A percentile compares a stretch with the other conserved stretches of the same genome.
phyloP scores from a whole-genome alignment of 2,329 filamentous ascomycete species.

The Fusarium sublunatum region DNA sequence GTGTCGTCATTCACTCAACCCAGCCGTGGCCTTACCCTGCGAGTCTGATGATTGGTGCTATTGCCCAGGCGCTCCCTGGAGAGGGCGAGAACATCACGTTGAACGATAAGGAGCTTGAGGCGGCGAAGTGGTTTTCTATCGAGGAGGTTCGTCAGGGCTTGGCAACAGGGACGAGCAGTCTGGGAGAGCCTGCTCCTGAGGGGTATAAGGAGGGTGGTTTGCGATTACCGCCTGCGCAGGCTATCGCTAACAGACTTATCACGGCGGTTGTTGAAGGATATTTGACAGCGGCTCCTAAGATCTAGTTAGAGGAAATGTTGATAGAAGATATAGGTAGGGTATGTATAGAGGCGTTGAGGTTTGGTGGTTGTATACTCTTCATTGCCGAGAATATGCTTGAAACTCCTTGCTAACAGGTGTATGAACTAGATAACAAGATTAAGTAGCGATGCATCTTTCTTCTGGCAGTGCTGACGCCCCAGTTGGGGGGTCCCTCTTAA shows the following conservation, averaged over 20 bases:
- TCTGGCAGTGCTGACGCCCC: background rate
- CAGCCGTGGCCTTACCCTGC: conserved; percentile 91
- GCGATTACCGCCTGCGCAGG: conserved; percentile 84
- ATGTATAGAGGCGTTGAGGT: conserved; percentile 13
- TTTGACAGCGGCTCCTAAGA: conserved; percentile 66
- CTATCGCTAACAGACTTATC: conserved; percentile 92
- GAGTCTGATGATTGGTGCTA: conserved; percentile 86
- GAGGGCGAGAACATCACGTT: conserved; percentile 82
- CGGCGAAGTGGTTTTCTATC: conserved; percentile 87
- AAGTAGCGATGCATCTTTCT: background rate
- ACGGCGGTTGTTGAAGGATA: conserved; percentile 82
- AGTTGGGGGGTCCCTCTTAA: background rate
- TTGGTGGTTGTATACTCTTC: background rate
- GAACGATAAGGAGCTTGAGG: conserved; percentile 91
- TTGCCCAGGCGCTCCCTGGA: conserved; percentile 82
- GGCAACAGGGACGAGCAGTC: conserved; percentile 68
- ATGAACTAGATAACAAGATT: background rate
- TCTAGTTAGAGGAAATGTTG: conserved; percentile 52
- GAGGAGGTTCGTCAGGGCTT: conserved; percentile 85
- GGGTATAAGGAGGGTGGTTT: conserved; percentile 81
- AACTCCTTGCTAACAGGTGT: background rate
- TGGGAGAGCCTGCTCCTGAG: conserved; percentile 72
- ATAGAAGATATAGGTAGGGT: background rate
- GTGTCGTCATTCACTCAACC: conserved; percentile 83
- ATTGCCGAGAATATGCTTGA: background rate